phyloP scores from a whole-genome alignment of 2,329 filamentous ascomycete genomes.

The Teratosphaeria gauchensis region DNA sequence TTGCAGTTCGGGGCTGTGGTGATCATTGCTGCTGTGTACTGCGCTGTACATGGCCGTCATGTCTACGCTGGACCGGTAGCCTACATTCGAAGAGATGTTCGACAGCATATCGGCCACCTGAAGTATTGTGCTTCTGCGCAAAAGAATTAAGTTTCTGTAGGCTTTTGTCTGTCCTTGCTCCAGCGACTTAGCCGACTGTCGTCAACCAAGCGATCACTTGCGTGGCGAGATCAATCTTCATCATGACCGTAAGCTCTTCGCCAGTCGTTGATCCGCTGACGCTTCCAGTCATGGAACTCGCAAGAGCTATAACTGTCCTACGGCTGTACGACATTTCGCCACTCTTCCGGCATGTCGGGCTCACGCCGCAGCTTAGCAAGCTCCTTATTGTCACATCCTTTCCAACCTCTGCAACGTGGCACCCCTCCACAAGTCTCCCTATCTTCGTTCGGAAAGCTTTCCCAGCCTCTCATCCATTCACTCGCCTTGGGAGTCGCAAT shows the following conservation, averaged over 20 bases:
- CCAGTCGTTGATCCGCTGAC: neutral
- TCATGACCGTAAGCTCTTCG: neutral
- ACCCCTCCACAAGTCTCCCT: neutral
- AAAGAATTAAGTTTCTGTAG: too few relatives aligned
- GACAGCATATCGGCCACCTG: neutral
- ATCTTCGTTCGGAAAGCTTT: neutral
- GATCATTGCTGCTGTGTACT: conserved; percentile 32
- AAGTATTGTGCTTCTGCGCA: neutral
- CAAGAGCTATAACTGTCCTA: neutral
- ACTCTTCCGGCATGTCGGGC: neutral
- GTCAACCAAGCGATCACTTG: neutral
- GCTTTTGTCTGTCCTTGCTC: too few relatives aligned
- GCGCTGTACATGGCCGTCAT: conserved; percentile 23
- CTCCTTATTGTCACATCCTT: neutral
- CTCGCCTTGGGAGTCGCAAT: neutral
- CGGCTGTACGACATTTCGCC: neutral
- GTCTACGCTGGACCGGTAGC: conserved; percentile 14
- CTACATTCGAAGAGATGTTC: neutral
- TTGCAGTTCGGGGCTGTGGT: conserved; percentile 33
- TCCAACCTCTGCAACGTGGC: neutral
- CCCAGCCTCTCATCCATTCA: neutral
- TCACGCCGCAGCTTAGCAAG: neutral
- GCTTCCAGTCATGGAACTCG: neutral
- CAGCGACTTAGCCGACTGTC: too few relatives aligned
- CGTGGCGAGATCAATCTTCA: too few relatives aligned